These are phyloP conservation scores for Metschnikowia lochheadii DNA, from an alignment of 805 yeast species.

Conservation along the genomic window DNA sequence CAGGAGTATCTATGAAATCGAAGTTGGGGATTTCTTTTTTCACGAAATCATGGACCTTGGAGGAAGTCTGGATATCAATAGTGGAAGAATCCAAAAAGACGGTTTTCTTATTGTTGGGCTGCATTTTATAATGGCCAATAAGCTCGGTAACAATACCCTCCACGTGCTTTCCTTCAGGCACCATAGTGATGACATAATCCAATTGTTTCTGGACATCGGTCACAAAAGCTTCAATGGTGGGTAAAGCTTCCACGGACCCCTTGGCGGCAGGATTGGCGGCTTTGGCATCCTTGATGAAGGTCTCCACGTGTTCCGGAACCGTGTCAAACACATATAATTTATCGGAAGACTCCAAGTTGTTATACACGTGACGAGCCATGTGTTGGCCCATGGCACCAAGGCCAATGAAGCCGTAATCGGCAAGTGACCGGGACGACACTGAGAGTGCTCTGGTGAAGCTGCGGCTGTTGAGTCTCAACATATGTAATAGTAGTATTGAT, in stretches of 20 bases:
- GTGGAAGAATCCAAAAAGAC: slow-evolving; percentile 49
- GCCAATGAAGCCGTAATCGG: slow-evolving; percentile 50
- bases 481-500: no score
- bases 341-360: slow-evolving; percentile 35
- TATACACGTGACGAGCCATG: slow-evolving; percentile 49
- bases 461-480: background rate
- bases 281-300: slow-evolving; percentile 24
- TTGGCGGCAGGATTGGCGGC: slow-evolving; percentile 22
- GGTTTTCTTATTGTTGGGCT: slow-evolving; percentile 14
- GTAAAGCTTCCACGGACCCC: slow-evolving; percentile 18
- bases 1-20: slow-evolving; percentile 53
- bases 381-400: slow-evolving; percentile 55
- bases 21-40: slow-evolving; percentile 28
- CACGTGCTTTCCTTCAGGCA: slow-evolving; percentile 53
- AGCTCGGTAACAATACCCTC: slow-evolving; percentile 37
- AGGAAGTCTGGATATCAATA: slow-evolving; percentile 47
- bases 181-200: slow-evolving; percentile 48
- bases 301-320: slow-evolving; percentile 23
- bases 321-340: slow-evolving; percentile 43
- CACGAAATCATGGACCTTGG: slow-evolving; percentile 34
- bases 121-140: slow-evolving; percentile 25
- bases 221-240: slow-evolving; percentile 24
- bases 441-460: slow-evolving; percentile 7
- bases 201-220: slow-evolving; percentile 29
- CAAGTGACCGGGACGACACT: background rate